These are phyloP conservation scores for Melaleuca quinquenervia DNA, from an alignment of 345 rosid genomes.

Conservation along the genomic window DNA sequence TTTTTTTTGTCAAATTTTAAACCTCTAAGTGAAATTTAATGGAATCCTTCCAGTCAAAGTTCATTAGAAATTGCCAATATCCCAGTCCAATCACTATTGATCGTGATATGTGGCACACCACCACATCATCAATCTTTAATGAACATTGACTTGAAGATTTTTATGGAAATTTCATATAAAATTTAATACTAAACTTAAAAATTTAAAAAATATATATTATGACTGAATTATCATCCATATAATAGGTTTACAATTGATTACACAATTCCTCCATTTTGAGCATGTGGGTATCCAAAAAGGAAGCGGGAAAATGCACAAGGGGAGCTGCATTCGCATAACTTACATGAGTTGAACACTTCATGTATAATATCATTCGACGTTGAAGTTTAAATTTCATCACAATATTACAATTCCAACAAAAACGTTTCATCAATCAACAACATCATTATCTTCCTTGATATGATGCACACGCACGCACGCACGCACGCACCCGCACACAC, in stretches of 20 bases:
- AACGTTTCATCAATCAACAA: neutral
- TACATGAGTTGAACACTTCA: neutral
- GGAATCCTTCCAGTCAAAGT: neutral
- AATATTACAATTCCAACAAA: neutral
- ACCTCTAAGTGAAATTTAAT: neutral
- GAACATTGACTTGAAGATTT: fast-evolving
- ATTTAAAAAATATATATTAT: neutral
- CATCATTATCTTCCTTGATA: no score
- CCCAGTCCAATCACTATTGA: neutral
- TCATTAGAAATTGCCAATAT: neutral
- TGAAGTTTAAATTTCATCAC: neutral
- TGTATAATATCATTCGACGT: neutral
- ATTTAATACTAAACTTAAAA: neutral
- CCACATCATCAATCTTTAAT: fast-evolving
- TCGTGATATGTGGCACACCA: neutral
- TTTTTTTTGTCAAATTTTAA: neutral
- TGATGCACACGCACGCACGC: no score
- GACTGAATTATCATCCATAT: neutral
- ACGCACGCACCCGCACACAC: no score
- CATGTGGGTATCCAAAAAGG: neutral
- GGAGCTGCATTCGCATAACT: neutral
- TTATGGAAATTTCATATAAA: neutral
- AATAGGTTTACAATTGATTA: neutral
- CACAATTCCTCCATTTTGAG: neutral
- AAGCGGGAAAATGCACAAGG: neutral